phyloP scores from a whole-genome alignment of 179 eudicot genomes.

The Silene noctiflora region DNA sequence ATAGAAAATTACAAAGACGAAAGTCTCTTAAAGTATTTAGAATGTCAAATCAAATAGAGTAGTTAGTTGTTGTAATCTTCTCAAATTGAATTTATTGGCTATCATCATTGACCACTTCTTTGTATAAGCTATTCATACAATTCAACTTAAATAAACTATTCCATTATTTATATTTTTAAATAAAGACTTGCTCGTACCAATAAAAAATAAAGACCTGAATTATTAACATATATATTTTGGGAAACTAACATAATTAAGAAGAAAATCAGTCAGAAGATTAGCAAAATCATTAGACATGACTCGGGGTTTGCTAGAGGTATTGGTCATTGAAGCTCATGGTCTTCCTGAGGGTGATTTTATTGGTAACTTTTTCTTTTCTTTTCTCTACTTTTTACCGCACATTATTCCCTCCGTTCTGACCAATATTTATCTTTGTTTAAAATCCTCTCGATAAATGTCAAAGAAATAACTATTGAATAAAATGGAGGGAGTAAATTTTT shows the following conservation, averaged over 20 bases:
- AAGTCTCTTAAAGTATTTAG: too few relatives aligned
- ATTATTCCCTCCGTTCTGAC: too few relatives aligned
- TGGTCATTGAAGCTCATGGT: slow-evolving; percentile 34
- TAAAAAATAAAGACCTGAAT: too few relatives aligned
- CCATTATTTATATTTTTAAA: neutral
- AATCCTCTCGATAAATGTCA: too few relatives aligned
- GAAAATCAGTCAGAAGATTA: neutral
- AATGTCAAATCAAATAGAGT: neutral
- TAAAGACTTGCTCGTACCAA: neutral
- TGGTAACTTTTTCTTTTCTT: slow-evolving; percentile 18
- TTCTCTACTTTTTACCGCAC: neutral
- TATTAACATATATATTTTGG: too few relatives aligned
- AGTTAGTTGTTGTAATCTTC: neutral
- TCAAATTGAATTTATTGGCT: neutral
- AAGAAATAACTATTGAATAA: too few relatives aligned
- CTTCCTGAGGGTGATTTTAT: slow-evolving; percentile 33
- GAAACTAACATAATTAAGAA: neutral
- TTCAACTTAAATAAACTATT: neutral
- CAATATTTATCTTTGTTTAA: too few relatives aligned
- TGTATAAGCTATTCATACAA: neutral
- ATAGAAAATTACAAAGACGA: too few relatives aligned
- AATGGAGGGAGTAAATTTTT: too few relatives aligned
- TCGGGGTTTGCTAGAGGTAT: slow-evolving; percentile 31
- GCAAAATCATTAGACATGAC: slow-evolving; percentile 3
- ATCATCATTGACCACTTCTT: slow-evolving; percentile 2